These are phyloP conservation scores for Beauveria scarabaeidicola DNA, from an alignment of 2,329 filamentous ascomycete species.

Conservation along the genomic window DNA sequence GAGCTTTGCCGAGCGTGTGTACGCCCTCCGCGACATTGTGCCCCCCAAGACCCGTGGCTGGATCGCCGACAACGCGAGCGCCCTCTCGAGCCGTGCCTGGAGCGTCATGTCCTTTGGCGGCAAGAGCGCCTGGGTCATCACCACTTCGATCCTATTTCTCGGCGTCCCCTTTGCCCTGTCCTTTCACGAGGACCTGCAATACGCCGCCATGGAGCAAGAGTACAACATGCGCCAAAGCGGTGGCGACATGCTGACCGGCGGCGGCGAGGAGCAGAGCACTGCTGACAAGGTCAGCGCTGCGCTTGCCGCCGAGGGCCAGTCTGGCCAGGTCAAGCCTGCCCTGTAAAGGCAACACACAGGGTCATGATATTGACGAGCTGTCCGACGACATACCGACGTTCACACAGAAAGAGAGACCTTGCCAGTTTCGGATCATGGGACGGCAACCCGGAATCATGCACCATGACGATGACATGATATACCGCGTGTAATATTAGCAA, in stretches of 20 bases:
- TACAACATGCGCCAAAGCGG: conserved; percentile 91
- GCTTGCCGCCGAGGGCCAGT: conserved; percentile 28
- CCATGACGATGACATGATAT: conserved; percentile 6
- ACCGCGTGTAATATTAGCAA: conserved; percentile 7
- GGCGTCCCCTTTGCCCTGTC: conserved; percentile 91
- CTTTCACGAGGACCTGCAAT: conserved; percentile 91
- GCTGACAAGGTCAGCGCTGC: conserved; percentile 42
- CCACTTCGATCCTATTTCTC: conserved; percentile 79
- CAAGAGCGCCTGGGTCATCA: conserved; percentile 84
- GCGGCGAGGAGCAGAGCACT: conserved; percentile 33
- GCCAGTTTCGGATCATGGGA: background rate
- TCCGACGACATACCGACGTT: background rate
- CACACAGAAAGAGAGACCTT: background rate
- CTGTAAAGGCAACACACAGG: conserved; percentile 30
- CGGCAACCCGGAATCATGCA: conserved; percentile 1
- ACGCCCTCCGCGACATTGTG: conserved; percentile 67
- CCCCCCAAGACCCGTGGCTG: conserved; percentile 63
- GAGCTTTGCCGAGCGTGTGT: conserved; percentile 58
- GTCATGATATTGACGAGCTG: background rate
- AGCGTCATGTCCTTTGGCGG: conserved; percentile 62
- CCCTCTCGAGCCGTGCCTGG: conserved; percentile 41
- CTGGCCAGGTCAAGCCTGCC: conserved; percentile 37
- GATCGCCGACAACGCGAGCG: conserved; percentile 53
- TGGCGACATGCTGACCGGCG: conserved; percentile 56
- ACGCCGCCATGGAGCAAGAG: conserved; percentile 95